Percentiles rank a stretch among this genome's conserved stretches.
Conservation (phyloP, 2,329 filamentous ascomycete genomes). For the Aureobasidium pullulans region DNA sequence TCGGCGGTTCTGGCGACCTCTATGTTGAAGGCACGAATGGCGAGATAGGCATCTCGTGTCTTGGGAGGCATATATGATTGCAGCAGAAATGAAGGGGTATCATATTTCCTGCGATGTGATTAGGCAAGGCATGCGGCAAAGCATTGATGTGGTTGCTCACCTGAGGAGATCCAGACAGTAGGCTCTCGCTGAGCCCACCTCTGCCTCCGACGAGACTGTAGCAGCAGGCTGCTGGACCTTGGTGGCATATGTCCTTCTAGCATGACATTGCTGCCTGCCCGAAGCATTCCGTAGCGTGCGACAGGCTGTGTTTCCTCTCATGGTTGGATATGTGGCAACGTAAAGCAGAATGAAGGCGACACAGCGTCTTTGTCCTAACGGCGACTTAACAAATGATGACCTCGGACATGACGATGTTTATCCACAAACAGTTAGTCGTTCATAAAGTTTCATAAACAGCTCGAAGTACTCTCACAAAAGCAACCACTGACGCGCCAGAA, state of each 20-base stretch:
- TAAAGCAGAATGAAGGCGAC: background rate
- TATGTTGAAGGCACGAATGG: slow-evolving; percentile 85
- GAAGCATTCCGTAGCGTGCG: background rate
- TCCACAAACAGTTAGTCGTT: background rate
- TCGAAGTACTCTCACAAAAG: background rate
- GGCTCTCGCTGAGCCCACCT: slow-evolving; percentile 47
- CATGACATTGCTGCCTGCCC: background rate
- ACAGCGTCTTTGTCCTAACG: background rate
- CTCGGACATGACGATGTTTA: background rate
- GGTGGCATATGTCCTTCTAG: slow-evolving; percentile 10
- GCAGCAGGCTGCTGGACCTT: slow-evolving; percentile 18
- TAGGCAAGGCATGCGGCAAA: background rate
- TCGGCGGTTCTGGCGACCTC: slow-evolving; percentile 87
- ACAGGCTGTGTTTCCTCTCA: background rate
- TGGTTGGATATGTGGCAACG: background rate
- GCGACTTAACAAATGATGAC: background rate
- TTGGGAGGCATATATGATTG: slow-evolving; percentile 73
- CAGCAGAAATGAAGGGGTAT: slow-evolving; percentile 80
- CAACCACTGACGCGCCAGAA: background rate
- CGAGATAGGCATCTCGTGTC: slow-evolving; percentile 75
- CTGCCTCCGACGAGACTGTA: slow-evolving; percentile 25
- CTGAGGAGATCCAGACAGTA: slow-evolving; percentile 54
- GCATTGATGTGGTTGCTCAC: slow-evolving; percentile 28
- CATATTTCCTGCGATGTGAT: slow-evolving; percentile 58
- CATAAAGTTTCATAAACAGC: background rate